Conservation (phyloP, 768 basidiomycete species). For the Exidia glandulosa region DNA sequence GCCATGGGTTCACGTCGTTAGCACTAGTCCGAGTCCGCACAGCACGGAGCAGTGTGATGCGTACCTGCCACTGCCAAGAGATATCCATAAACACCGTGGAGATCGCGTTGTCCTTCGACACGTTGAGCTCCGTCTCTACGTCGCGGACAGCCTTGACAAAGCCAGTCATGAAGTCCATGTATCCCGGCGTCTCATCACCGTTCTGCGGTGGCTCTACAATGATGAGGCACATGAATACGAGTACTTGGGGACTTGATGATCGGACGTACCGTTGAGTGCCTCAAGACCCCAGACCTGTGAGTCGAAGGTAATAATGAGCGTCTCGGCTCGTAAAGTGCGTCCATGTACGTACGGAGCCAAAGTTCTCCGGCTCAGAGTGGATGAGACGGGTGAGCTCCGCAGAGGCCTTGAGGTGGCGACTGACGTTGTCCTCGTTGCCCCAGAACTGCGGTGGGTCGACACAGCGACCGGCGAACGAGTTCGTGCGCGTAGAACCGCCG, state of each 20-base stretch:
- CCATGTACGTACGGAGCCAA: too few relatives aligned
- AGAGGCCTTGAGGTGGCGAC: neutral
- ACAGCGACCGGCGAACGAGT: neutral
- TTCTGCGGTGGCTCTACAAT: neutral
- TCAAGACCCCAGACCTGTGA: neutral
- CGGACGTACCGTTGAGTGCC: neutral
- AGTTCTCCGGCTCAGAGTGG: neutral
- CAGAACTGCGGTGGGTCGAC: neutral
- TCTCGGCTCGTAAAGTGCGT: too few relatives aligned
- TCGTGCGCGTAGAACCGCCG: conserved; percentile 21
- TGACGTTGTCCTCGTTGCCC: neutral
- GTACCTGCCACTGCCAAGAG: neutral
- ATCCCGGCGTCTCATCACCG: neutral
- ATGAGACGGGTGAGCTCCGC: neutral
- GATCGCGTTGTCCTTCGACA: neutral
- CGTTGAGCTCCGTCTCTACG: neutral
- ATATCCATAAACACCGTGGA: neutral
- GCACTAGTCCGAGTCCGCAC: too few relatives aligned
- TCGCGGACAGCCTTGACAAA: neutral
- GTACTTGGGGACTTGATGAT: neutral
- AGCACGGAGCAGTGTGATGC: too few relatives aligned
- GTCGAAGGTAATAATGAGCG: too few relatives aligned
- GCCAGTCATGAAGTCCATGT: neutral
- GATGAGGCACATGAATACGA: neutral
- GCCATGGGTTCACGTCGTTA: too few relatives aligned